Percentiles rank a stretch among this genome's conserved stretches.
Conservation (phyloP, 2,329 filamentous ascomycete genomes). For the Onygenales sp. region DNA sequence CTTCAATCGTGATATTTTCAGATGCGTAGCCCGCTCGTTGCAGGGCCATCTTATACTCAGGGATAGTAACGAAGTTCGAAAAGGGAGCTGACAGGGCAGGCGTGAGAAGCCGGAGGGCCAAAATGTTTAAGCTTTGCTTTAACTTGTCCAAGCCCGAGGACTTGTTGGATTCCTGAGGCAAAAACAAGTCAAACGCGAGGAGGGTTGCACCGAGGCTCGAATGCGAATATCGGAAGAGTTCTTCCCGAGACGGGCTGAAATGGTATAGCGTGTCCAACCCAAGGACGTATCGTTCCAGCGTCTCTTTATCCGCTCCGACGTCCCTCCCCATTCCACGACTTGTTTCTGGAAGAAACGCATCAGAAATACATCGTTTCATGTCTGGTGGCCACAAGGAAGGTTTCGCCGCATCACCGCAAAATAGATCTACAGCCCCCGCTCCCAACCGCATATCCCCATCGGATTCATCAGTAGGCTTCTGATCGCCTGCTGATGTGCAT, state of each 20-base stretch:
- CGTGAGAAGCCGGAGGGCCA: conserved; percentile 36
- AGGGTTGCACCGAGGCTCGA: conserved; percentile 37
- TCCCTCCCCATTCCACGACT: conserved; percentile 25
- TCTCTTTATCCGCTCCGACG: background rate
- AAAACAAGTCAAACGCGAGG: conserved; percentile 48
- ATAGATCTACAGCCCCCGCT: conserved; percentile 22
- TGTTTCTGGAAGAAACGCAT: conserved; percentile 16
- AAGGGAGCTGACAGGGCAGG: conserved; percentile 41
- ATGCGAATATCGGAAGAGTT: conserved; percentile 36
- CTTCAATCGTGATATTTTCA: conserved; percentile 34
- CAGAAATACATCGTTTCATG: conserved; percentile 2
- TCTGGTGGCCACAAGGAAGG: conserved; percentile 20
- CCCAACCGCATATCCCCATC: background rate
- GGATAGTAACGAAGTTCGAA: conserved; percentile 39
- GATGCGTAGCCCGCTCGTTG: conserved; percentile 39
- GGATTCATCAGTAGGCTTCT: background rate
- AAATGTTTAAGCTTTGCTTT: conserved; percentile 15
- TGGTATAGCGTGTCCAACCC: conserved; percentile 50
- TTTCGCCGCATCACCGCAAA: conserved; percentile 42
- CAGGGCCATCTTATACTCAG: conserved; percentile 38
- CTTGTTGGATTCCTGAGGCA: conserved; percentile 10
- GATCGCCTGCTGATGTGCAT: background rate
- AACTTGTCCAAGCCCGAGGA: conserved; percentile 9
- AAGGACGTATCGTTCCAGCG: conserved; percentile 26
- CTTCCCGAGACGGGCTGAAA: conserved; percentile 43